Base-by-base conservation (phyloP, 1,284 basidiomycete species). In the Ganoderma leucocontextum region DNA sequence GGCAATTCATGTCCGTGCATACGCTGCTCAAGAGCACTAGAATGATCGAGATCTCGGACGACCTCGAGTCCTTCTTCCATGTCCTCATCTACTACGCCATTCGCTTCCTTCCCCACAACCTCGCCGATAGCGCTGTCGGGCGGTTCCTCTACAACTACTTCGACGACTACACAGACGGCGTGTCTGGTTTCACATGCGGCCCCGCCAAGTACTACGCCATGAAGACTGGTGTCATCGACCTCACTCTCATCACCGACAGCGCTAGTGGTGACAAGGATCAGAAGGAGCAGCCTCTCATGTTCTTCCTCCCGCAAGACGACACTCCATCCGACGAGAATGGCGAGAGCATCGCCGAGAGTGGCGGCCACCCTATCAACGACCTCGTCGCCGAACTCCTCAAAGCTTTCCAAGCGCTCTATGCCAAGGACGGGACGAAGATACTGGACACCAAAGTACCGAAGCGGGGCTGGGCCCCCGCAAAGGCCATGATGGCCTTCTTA, bases 61-160 rank as follows among this genome's bases (percentile, higher is more conserved):
- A 70, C n/a, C 69, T 70, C 10, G 70, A 72, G 49, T 67, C 70
- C 0, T 38, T 72, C 53, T 53, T 72, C 41, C 70, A 68, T n/a
- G 68, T 66, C 19, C 35, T 72, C 1, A 38, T 72, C 29, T 69
- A 62, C 36, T 57, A 41, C 25, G 65, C 68, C 10, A 42, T 69
- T 1, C 63, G 68, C 0, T 62, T 42, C 33, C 63, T 72, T 7
- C 60, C 44, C 17, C 57, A 64, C 66, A 72, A 67, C 15, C 47
- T 62, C 38, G 9, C 22, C 4, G 35, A 41, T 8, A 22, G 7
- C 1, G 15, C 49, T 12, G 68, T 72, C 29, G 36, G 47, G 9
- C 8, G 22, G 2, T 67, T 69, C 41, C 33, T 72, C 22, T 5
- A 5, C 53, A 15, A 13, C 38, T 72, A 63, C 62, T 72, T 71